These are phyloP conservation scores for Cajanus cajan DNA, from an alignment of 306 rosid genomes.

Conservation along the genomic window DNA sequence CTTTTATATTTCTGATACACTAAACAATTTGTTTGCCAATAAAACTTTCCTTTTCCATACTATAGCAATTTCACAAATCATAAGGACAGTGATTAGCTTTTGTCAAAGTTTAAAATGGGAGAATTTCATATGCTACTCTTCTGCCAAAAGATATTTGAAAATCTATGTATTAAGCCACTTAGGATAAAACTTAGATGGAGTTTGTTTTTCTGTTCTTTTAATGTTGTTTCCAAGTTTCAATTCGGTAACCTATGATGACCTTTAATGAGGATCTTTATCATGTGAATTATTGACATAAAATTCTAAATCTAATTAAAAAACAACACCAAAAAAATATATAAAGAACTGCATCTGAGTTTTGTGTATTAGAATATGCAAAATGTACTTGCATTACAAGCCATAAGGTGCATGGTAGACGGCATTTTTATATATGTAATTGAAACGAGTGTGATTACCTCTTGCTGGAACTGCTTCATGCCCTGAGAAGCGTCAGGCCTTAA, in stretches of 20 bases:
- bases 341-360: no score
- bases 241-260: no score
- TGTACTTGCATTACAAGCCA: not conserved
- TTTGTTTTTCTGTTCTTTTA: no score
- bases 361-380: not conserved
- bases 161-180: not conserved
- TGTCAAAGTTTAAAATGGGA: not conserved
- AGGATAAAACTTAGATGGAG: not conserved
- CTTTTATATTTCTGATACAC: not conserved
- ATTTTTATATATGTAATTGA: not conserved
- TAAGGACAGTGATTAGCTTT: not conserved
- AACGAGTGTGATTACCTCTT: constrained; percentile 56
- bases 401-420: not conserved
- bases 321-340: no score
- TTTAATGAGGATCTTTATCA: no score
- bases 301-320: no score
- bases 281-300: no score
- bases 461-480: constrained; percentile 89
- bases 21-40: not conserved
- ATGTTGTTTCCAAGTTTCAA: no score
- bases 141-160: not conserved
- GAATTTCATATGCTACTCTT: not conserved
- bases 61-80: not conserved
- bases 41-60: not conserved
- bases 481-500: constrained; percentile 88